These are phyloP conservation scores for Pythium graminicola DNA, from an alignment of 352 stramenopile genomes.

Conservation along the genomic window DNA sequence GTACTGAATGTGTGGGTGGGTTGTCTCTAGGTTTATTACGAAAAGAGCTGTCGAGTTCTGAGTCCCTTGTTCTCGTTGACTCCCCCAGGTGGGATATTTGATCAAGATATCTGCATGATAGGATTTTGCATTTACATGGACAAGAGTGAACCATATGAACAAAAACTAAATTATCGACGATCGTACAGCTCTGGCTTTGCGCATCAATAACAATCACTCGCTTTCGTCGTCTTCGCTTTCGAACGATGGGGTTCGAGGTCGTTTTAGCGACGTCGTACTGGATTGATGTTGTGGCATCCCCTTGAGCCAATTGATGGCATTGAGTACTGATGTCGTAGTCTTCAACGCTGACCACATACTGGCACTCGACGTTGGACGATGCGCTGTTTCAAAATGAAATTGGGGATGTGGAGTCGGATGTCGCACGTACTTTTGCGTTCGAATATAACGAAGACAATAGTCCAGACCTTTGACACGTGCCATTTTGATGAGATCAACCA, in stretches of 20 bases:
- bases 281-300: neutral
- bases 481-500: neutral
- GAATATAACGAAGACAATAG: neutral
- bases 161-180: neutral
- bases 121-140: too few relatives aligned
- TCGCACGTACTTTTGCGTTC: neutral
- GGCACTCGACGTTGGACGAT: neutral
- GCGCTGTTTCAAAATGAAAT: neutral
- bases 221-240: neutral
- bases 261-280: neutral
- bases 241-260: neutral
- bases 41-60: too few relatives aligned
- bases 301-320: neutral
- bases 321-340: neutral
- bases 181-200: neutral
- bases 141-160: neutral
- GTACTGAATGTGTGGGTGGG: too few relatives aligned
- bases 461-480: neutral
- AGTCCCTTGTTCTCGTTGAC: too few relatives aligned
- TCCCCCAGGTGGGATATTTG: too few relatives aligned
- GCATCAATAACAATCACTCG: neutral
- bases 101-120: too few relatives aligned
- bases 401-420: neutral
- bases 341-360: neutral
- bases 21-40: too few relatives aligned